A percentile compares a stretch with the other conserved stretches of the same genome.
Evolutionary conservation across 1,139 yeast genomes (phyloP).

Genomic region (Spencermartinsiella ligniputridi): DNA sequence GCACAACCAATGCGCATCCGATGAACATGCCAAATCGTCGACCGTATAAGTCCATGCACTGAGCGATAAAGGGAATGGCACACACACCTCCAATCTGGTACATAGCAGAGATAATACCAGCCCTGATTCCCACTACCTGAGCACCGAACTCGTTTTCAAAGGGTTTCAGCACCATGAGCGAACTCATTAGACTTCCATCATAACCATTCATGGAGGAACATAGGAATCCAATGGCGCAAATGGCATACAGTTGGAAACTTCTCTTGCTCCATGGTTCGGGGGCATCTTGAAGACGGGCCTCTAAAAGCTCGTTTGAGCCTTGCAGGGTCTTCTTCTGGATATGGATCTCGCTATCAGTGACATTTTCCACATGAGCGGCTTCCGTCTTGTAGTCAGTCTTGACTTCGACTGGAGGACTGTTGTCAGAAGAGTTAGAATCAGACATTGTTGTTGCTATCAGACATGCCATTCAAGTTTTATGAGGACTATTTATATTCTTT

Average conservation of each 20-base stretch:
- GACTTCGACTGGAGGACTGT: neutral
- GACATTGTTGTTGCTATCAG: no score
- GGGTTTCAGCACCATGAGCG: slow-evolving; percentile 12
- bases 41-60: slow-evolving; percentile 14
- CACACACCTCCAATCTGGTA: slow-evolving; percentile 28
- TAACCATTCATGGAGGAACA: slow-evolving; percentile 14
- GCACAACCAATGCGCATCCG: slow-evolving; percentile 12
- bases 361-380: neutral
- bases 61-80: slow-evolving; percentile 12
- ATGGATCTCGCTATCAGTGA: neutral
- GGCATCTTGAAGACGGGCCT: slow-evolving; percentile 11
- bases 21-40: slow-evolving; percentile 16
- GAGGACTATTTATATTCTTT: no score
- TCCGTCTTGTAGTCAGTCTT: neutral
- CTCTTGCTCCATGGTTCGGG: slow-evolving; percentile 14
- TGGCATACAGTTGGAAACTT: slow-evolving; percentile 10
- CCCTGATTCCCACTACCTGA: slow-evolving; percentile 15
- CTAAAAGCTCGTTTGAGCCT: slow-evolving; percentile 11
- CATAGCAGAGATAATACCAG: slow-evolving; percentile 16
- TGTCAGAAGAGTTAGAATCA: no score
- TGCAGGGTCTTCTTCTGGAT: slow-evolving; percentile 5
- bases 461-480: no score
- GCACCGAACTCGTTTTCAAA: slow-evolving; percentile 17
- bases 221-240: slow-evolving; percentile 13
- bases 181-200: slow-evolving; percentile 16